Evolutionary conservation across 768 basidiomycete species (phyloP), one percentile per base, ranked within the genome.

Genomic region (Pulveroboletus sp.): DNA sequence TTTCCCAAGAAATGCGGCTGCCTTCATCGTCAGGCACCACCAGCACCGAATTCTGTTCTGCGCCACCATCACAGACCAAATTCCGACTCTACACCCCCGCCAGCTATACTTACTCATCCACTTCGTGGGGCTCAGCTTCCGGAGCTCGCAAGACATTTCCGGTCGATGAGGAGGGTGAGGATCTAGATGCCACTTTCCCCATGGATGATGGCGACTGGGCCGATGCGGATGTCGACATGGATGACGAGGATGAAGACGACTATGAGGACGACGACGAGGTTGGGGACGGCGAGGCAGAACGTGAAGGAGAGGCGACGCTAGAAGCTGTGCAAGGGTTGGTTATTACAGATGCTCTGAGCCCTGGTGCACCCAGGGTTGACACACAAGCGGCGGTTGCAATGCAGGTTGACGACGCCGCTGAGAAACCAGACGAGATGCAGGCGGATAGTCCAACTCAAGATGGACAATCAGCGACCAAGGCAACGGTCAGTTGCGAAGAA

Each of bases 1-100:
- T 54, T 15, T 32, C 49, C 50, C 49, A 43, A 44, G 41, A 38
- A 8, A 30, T 35, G 13, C 32, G 24, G 26, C 41, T 45, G 1
- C 27, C 53, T 10, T 38, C 49, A n/a, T 32, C 45, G 13, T 33
- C 50, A 10, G 44, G 40, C 28, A 43, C 46, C 15, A 5, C 41
- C 14, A 15, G 17, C 14, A 14, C 31, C 8, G 33, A 43, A 6
- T 18, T 37, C 15, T 37, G 5, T 21, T 41, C 41, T 43, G 44
- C 44, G 28, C 17, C 44, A 17, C 42, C 46, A 3, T 51, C 61
- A 4, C 58, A 50, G 36, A 67, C 67, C 6, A 61, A 57, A 18
- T 68, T 68, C 24, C 54, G 65, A n/a, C 54, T 67, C 6, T 67
- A 67, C 35, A 68, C 66, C 31, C 66, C 66, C 0, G 66, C 65